phyloP scores from a whole-genome alignment of 148 eudicot species.

The Diospyros lotus region DNA sequence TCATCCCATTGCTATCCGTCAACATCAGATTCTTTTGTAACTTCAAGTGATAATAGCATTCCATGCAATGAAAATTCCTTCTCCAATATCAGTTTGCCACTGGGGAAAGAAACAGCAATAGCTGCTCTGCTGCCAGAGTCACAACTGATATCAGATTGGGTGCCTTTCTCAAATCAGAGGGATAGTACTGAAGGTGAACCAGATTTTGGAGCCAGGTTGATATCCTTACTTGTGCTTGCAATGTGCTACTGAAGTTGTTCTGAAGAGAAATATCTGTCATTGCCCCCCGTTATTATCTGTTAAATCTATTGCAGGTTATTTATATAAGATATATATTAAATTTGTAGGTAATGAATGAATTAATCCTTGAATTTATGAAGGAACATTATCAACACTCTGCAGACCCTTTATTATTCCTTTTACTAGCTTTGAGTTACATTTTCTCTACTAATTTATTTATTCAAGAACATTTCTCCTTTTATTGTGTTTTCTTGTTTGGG shows the following conservation, averaged over 20 bases:
- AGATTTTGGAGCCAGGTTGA: slow-evolving; percentile 91
- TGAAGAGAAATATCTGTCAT: not conserved
- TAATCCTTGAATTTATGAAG: not conserved
- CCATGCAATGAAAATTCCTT: slow-evolving; percentile 26
- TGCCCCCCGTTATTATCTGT: not conserved
- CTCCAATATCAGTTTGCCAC: slow-evolving; percentile 18
- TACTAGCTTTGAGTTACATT: not conserved
- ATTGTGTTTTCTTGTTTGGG: too few relatives aligned
- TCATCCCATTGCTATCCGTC: slow-evolving; percentile 28
- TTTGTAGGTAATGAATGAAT: too few relatives aligned
- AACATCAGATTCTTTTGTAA: slow-evolving; percentile 19
- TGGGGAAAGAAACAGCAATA: slow-evolving; percentile 29
- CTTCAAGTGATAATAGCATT: slow-evolving; percentile 26
- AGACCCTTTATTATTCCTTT: not conserved
- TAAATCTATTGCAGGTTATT: not conserved
- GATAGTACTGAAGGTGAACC: slow-evolving; percentile 47
- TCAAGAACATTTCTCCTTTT: not conserved
- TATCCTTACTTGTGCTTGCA: slow-evolving; percentile 8
- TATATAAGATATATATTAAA: too few relatives aligned
- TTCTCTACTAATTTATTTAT: not conserved
- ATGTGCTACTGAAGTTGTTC: not conserved
- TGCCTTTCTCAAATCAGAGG: slow-evolving; percentile 40
- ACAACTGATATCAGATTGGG: slow-evolving; percentile 85
- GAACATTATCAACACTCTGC: not conserved
- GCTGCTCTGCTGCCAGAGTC: slow-evolving; percentile 60